A percentile compares a stretch with the other conserved stretches of the same genome.
Conservation (phyloP, 2,329 filamentous ascomycete species). For the Sporothrix humicola region DNA sequence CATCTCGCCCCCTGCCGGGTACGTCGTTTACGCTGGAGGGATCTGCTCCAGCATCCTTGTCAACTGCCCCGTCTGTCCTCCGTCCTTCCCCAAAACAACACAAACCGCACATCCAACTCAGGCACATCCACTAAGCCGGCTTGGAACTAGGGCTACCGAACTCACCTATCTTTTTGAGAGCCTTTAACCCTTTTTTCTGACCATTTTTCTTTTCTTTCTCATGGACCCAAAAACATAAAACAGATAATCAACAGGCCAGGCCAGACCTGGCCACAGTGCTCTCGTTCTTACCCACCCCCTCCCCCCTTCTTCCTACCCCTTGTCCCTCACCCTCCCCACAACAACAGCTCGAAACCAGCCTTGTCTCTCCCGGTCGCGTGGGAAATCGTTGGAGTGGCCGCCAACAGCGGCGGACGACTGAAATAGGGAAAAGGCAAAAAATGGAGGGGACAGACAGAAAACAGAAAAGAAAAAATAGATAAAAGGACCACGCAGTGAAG, state of each 20-base stretch:
- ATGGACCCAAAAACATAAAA: slow-evolving; percentile 23
- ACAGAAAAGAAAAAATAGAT: slow-evolving; percentile 7
- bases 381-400: slow-evolving; percentile 18
- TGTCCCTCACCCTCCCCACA: slow-evolving; percentile 30
- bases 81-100: slow-evolving; percentile 7
- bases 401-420: slow-evolving; percentile 9
- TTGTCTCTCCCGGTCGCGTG: slow-evolving; percentile 34
- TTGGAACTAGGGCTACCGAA: slow-evolving; percentile 24
- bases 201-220: not conserved
- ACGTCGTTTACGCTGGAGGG: slow-evolving; percentile 19
- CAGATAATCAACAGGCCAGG: slow-evolving; percentile 17
- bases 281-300: slow-evolving; percentile 12
- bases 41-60: slow-evolving; percentile 25
- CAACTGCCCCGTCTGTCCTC: not conserved
- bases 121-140: slow-evolving; percentile 18
- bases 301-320: slow-evolving; percentile 21
- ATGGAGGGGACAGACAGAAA: not conserved
- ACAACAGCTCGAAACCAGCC: slow-evolving; percentile 34
- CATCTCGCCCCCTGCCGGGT: not conserved
- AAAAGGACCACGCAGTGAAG: slow-evolving; percentile 10
- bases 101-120: slow-evolving; percentile 1
- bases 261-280: not conserved
- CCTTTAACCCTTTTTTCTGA: too few species aligned
- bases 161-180: not conserved
- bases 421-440: not conserved